Base-by-base conservation (phyloP, 2,329 filamentous ascomycete species). In the Cercospora sp. region DNA sequence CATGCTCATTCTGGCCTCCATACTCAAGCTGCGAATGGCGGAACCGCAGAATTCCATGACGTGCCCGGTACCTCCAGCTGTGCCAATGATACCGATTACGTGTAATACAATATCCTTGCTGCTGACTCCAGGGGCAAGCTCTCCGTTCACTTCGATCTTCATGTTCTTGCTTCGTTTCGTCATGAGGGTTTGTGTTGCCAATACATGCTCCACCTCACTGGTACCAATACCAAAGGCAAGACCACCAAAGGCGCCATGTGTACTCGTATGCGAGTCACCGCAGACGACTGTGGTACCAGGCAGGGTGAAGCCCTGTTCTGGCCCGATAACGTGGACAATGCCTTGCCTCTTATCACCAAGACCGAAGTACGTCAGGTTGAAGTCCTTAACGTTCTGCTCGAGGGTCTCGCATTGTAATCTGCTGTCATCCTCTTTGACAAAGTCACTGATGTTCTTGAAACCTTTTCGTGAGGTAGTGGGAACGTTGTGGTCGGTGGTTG, bases 21-120 rank as follows among this genome's bases (percentile, higher is more conserved):
- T 97, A 81, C 92, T 97, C 75, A 98, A 85, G 70, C 82, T 83
- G 74, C 93, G 89, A 79, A 99, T 97, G 70, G 95, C 92, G 62
- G 94, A 97, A 69, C 95, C 95, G 78, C 93, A 97, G 84, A 94
- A 99, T 84, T 99, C 95, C 76, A 99, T 97, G 72, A 98, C 95
- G 63, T 91, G 90, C 70, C 94, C 94, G 66, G 91, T 98, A 75
- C 95, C 95, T 80, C 94, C 95, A 70, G 95, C 95, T 26, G 95
- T 98, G 76, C 95, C 95, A 74, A 98, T 97, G 76, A 90, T 83
- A 77, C 95, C 95, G 78, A 99, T 99, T 66, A 92, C 91, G 80
- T 98, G 89, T 66, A 98, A 89, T 73, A 98, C 88, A 70, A 98
- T 90, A 77, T 99, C 95, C 84, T 99, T 99, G 79, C 93, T 97